Percentiles rank a stretch among this genome's conserved stretches.
These are phyloP conservation scores for Pisolithus microcarpus DNA, from an alignment of 768 basidiomycete species.

Conservation along the genomic window DNA sequence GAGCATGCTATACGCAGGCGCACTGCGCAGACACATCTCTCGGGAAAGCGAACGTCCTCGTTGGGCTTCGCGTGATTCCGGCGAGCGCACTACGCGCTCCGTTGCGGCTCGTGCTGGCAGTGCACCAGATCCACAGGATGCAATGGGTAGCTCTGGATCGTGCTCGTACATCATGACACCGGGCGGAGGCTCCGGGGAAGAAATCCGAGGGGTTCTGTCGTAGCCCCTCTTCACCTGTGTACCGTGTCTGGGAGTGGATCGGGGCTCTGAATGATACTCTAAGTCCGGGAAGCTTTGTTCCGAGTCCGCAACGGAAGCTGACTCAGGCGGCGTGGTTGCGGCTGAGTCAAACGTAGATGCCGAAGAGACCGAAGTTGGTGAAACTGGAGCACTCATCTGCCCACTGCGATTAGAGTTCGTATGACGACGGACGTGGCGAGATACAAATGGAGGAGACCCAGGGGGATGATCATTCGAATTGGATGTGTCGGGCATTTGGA, in stretches of 20 bases:
- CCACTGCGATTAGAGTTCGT: conserved; percentile 27
- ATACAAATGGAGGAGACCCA: conserved; percentile 28
- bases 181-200: conserved; percentile 16
- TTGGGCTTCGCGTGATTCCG: conserved; percentile 23
- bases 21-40: conserved; percentile 26
- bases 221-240: conserved; percentile 7
- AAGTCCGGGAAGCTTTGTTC: conserved; percentile 10
- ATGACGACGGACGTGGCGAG: conserved; percentile 27
- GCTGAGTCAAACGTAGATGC: conserved; percentile 21
- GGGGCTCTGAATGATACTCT: conserved; percentile 18
- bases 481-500: conserved; percentile 17
- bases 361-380: conserved; percentile 23
- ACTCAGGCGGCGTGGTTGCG: conserved; percentile 13
- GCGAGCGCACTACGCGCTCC: conserved; percentile 25
- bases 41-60: conserved; percentile 28
- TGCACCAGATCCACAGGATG: conserved; percentile 11
- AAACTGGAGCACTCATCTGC: conserved; percentile 27
- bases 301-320: conserved; percentile 14
- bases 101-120: conserved; percentile 26
- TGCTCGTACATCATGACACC: conserved; percentile 17
- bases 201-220: conserved; percentile 18
- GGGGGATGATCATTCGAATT: conserved; percentile 15
- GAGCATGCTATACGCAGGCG: conserved; percentile 27
- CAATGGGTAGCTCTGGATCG: conserved; percentile 21
- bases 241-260: conserved; percentile 8